Evolutionary conservation across 2,329 filamentous ascomycete genomes (phyloP).

Genomic region (Fusarium incarnatum): DNA sequence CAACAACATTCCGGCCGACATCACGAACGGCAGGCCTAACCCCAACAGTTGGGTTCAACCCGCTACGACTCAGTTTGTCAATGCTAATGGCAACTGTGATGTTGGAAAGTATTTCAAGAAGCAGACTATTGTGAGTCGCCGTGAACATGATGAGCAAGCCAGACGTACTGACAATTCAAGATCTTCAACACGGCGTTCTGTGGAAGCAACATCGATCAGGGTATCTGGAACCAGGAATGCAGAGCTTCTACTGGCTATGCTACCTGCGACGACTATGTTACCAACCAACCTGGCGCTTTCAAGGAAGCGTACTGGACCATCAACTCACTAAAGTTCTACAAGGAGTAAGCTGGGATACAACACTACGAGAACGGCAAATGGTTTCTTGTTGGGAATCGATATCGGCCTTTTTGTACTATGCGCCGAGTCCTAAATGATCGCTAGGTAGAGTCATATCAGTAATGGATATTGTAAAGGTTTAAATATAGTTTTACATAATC

Average conservation of each 20-base stretch:
- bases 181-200: slow-evolving; percentile 26
- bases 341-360: slow-evolving; percentile 5
- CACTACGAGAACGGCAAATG: not conserved
- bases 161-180: not conserved
- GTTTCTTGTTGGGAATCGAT: not conserved
- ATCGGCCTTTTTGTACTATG: not conserved
- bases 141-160: accelerated
- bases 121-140: slow-evolving; percentile 15
- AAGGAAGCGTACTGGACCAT: slow-evolving; percentile 17
- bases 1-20: slow-evolving; percentile 12
- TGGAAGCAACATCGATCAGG: slow-evolving; percentile 15
- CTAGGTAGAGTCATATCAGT: too few species aligned
- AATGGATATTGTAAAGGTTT: too few species aligned
- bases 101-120: slow-evolving; percentile 29
- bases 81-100: slow-evolving; percentile 27
- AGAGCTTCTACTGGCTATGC: slow-evolving; percentile 15
- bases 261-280: slow-evolving; percentile 20
- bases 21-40: slow-evolving; percentile 15
- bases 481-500: not conserved
- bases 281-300: slow-evolving; percentile 14
- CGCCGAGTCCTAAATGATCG: not conserved
- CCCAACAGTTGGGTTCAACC: slow-evolving; percentile 17
- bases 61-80: slow-evolving; percentile 20
- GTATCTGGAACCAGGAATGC: slow-evolving; percentile 18
- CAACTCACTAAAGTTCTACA: slow-evolving; percentile 18